Percentiles rank a stretch among this genome's conserved stretches.
These are phyloP conservation scores for Primulina tabacum DNA, from an alignment of 257 asterid species.

Conservation along the genomic window DNA sequence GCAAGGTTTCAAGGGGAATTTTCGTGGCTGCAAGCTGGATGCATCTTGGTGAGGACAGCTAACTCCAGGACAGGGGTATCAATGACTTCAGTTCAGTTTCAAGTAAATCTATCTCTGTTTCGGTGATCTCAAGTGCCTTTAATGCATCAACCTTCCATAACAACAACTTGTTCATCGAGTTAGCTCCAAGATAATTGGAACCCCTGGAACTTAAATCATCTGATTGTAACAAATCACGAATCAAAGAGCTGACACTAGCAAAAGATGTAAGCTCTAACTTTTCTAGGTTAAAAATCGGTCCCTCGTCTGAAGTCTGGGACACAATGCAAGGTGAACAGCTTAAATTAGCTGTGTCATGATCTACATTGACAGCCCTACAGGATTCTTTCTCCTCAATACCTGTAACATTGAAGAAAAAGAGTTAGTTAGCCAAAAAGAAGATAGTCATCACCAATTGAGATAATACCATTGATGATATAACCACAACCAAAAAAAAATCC, in stretches of 20 bases:
- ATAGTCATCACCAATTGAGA: background rate
- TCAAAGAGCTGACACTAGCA: constrained; percentile 54
- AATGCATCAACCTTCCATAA: constrained; percentile 63
- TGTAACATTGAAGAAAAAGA: constrained; percentile 31
- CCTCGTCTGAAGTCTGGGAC: constrained; percentile 45
- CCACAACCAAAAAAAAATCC: no score
- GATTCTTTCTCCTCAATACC: constrained; percentile 74
- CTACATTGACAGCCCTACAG: constrained; percentile 39
- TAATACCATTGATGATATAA: background rate
- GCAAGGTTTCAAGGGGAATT: constrained; percentile 37
- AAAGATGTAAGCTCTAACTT: constrained; percentile 57
- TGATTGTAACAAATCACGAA: constrained; percentile 60
- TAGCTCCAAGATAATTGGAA: constrained; percentile 48
- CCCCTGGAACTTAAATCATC: constrained; percentile 50
- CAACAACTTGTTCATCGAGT: constrained; percentile 66
- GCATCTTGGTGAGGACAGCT: constrained; percentile 36
- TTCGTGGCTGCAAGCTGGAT: constrained; percentile 43
- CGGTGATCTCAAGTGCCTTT: constrained; percentile 78
- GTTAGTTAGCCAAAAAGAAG: constrained; percentile 25
- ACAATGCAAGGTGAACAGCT: constrained; percentile 50
- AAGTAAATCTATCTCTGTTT: constrained; percentile 80
- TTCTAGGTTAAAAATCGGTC: constrained; percentile 63
- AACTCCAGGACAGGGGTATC: constrained; percentile 34
- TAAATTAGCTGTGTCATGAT: constrained; percentile 41
- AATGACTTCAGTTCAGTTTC: constrained; percentile 73